Evolutionary conservation across 2,329 filamentous ascomycete genomes (phyloP).

Genomic region (Xylariales sp.): DNA sequence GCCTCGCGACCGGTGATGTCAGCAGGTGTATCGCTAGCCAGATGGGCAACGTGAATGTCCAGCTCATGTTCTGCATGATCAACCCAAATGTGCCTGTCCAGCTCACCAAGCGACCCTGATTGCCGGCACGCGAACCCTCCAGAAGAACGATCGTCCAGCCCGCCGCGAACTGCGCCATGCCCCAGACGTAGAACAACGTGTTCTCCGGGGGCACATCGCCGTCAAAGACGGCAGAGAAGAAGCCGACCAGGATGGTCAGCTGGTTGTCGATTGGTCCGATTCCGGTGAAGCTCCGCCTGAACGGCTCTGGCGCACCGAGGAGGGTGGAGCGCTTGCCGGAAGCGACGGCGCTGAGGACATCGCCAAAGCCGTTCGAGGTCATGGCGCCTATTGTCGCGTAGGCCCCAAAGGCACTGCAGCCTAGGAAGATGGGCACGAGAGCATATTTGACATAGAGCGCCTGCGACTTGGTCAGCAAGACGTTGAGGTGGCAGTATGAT

Average conservation of each 20-base stretch:
- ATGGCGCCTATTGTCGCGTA: constrained; percentile 14
- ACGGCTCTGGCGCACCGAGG: constrained; percentile 18
- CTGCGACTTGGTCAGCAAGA: no score
- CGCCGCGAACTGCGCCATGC: constrained; percentile 23
- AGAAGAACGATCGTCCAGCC: constrained; percentile 24
- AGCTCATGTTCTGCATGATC: constrained; percentile 21
- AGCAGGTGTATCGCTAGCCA: constrained; percentile 25
- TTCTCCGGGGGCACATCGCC: constrained; percentile 18
- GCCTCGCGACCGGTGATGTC: constrained; percentile 23
- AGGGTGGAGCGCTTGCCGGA: constrained; percentile 10
- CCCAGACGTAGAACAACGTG: constrained; percentile 21
- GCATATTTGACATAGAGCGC: constrained; percentile 4
- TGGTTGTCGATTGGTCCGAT: constrained; percentile 15
- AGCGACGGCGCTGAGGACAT: constrained; percentile 8
- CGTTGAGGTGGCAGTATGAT: no score
- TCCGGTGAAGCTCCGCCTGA: constrained; percentile 17
- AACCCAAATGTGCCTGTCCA: constrained; percentile 17
- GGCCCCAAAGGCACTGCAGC: constrained; percentile 18
- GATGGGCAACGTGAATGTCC: constrained; percentile 21
- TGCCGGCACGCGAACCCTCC: constrained; percentile 23
- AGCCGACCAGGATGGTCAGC: constrained; percentile 22
- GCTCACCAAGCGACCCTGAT: constrained; percentile 20
- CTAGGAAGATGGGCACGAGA: constrained; percentile 19
- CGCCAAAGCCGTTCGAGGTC: constrained; percentile 14
- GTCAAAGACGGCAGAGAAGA: constrained; percentile 22